Percentiles rank a stretch among this genome's conserved stretches.
Conservation (phyloP, 1,284 basidiomycete species). For the Tetrapyrgos nigripes region DNA sequence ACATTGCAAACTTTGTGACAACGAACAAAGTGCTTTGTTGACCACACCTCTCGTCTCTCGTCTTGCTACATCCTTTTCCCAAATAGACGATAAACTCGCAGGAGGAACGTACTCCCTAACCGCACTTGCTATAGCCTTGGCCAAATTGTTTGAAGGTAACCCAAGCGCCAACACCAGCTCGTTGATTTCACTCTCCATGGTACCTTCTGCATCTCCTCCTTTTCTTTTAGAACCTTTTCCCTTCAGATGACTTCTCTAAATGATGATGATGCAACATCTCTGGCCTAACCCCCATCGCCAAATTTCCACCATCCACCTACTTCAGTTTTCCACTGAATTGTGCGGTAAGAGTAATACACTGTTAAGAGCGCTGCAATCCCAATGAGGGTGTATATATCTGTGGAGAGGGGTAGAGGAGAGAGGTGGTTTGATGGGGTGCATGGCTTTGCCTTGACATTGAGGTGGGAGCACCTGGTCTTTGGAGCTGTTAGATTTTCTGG, state of each 20-base stretch:
- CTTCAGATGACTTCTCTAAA: too few species aligned
- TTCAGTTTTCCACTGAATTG: conserved; percentile 56
- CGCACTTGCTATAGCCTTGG: conserved; percentile 63
- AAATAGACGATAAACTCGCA: conserved; percentile 60
- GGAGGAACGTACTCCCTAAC: conserved; percentile 63
- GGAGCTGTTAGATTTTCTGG: too few species aligned
- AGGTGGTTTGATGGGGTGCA: conserved; percentile 31
- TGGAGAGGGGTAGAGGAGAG: conserved; percentile 41
- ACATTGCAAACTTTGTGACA: too few species aligned
- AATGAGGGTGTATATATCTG: conserved; percentile 56
- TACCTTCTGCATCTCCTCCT: conserved; percentile 22
- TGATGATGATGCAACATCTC: too few species aligned
- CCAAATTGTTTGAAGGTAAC: conserved; percentile 63
- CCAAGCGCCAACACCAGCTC: conserved; percentile 66
- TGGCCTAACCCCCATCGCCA: conserved; percentile 47
- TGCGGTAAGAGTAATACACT: conserved; percentile 56
- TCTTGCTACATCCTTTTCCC: conserved; percentile 51
- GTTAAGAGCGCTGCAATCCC: conserved; percentile 48
- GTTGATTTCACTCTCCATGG: conserved; percentile 63
- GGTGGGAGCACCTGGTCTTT: too few species aligned
- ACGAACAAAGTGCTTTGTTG: too few species aligned
- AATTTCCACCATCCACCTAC: conserved; percentile 68
- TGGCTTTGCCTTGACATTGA: conserved; percentile 13
- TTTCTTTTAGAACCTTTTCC: neutral
- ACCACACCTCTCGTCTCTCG: too few species aligned